Percentiles rank a stretch among this genome's conserved stretches.
These are phyloP conservation scores for Guadua angustifolia DNA, from an alignment of 176 grass and related monocot species.

Conservation along the genomic window DNA sequence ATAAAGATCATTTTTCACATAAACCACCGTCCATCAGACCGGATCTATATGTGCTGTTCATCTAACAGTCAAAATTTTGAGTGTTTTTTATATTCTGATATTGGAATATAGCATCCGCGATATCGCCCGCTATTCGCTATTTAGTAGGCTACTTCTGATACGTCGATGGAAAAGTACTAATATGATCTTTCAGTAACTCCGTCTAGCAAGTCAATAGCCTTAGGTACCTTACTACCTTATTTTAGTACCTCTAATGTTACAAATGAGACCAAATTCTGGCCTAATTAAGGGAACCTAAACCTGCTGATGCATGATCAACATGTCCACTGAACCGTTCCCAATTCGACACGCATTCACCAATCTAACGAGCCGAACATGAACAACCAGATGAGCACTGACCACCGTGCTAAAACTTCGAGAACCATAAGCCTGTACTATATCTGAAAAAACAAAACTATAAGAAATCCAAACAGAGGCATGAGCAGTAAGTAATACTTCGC, in stretches of 20 bases:
- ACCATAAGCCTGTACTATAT: no score
- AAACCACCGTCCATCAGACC: not conserved
- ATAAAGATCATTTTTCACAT: not conserved
- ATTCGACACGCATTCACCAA: not conserved
- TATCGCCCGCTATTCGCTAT: no score
- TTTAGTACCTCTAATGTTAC: no score
- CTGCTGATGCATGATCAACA: not conserved
- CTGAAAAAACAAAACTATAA: not conserved
- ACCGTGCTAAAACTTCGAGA: not conserved
- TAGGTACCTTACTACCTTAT: no score
- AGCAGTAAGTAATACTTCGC: not conserved
- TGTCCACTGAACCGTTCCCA: not conserved
- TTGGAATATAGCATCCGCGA: no score
- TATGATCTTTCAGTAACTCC: not conserved
- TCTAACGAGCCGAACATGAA: not conserved
- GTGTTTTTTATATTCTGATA: no score
- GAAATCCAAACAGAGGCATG: not conserved
- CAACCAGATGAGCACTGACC: not conserved
- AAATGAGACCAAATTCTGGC: not conserved
- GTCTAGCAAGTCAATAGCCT: not conserved
- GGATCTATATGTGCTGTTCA: not conserved
- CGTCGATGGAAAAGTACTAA: no score
- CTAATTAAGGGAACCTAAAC: not conserved
- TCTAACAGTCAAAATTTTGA: no score
- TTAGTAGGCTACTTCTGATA: no score